Evolutionary conservation across 2,329 filamentous ascomycete genomes (phyloP), one percentile per base, ranked within the genome.

Genomic region (Sporothrix brunneoviolacea): DNA sequence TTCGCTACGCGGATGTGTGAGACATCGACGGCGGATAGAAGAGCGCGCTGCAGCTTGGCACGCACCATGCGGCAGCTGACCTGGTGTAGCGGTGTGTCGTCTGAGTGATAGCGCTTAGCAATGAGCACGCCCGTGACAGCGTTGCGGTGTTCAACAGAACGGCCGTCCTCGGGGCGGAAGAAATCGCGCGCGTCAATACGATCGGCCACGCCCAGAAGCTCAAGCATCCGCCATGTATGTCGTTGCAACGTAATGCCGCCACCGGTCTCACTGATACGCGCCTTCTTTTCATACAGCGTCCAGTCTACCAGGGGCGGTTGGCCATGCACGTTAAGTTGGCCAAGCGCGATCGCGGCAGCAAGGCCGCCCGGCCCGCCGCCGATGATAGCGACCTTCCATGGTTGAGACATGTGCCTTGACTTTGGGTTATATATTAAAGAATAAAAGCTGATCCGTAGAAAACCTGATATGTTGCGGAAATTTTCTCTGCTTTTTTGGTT

Each of bases 1-100:
- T 74, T 76, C 1, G 65, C 66, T 1, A 76, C 62, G 6, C 70
- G 65, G 30, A 80, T 68, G 0, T 65, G 62, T 0, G 67, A 69
- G 4, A 64, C 59, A 3, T 70, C 66, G 0, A 79, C 67, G n/a
- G 69, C 65, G 1, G 68, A 63, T 3, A 76, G 61, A 1, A 80
- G 65, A 0, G 75, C 71, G 2, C 67, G 65, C 55, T 80, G 77
- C 3, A 80, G 61, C 48, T 66, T 65, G 4, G 67, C 62, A 16
- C 70, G 59, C 7, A 59, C 51, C 35, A 64, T 58, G 13, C 65
- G 58, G 37, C 62, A 63, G 41, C 61, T 62, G 7, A 55, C 36
- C 22, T 57, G 60, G 27, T 61, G 59, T 4, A 58, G 53, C 2
- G 62, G 60, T 2, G 57, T 59, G 6, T 62, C 55, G 2, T 55